Evolutionary conservation across 495 filamentous ascomycete genomes (phyloP).

Genomic region (Aspergillus asperescens): DNA sequence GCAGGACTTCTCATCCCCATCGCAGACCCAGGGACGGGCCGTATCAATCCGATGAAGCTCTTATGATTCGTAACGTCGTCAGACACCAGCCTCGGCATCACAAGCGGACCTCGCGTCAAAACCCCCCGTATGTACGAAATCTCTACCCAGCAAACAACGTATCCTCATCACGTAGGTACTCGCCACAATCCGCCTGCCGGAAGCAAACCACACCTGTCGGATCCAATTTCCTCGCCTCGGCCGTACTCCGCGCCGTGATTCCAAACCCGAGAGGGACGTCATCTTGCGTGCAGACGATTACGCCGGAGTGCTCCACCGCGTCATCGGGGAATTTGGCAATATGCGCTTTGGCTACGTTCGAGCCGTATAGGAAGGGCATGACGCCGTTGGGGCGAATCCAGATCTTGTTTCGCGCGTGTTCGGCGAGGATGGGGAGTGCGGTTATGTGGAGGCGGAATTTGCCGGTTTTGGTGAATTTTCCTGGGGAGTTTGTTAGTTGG

Average conservation of each 20-base stretch:
- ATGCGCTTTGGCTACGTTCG: conserved; percentile 87
- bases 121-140: neutral
- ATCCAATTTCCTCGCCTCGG: conserved; percentile 73
- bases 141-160: conserved; percentile 34
- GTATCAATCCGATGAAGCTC: no score
- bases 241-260: conserved; percentile 74
- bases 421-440: conserved; percentile 71
- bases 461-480: conserved; percentile 87
- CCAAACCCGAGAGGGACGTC: conserved; percentile 60
- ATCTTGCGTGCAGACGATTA: conserved; percentile 39
- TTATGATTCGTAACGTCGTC: no score
- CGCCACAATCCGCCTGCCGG: conserved; percentile 82
- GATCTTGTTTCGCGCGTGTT: conserved; percentile 86
- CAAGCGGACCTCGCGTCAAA: no score
- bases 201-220: conserved; percentile 84
- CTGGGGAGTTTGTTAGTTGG: conserved; percentile 22
- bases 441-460: conserved; percentile 57
- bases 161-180: conserved; percentile 78
- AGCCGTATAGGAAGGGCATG: conserved; percentile 88
- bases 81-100: no score
- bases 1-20: neutral
- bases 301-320: conserved; percentile 48
- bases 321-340: conserved; percentile 85
- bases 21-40: no score
- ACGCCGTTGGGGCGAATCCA: conserved; percentile 94